These are phyloP conservation scores for Spathaspora boniae DNA, from an alignment of 805 yeast species.

Conservation along the genomic window DNA sequence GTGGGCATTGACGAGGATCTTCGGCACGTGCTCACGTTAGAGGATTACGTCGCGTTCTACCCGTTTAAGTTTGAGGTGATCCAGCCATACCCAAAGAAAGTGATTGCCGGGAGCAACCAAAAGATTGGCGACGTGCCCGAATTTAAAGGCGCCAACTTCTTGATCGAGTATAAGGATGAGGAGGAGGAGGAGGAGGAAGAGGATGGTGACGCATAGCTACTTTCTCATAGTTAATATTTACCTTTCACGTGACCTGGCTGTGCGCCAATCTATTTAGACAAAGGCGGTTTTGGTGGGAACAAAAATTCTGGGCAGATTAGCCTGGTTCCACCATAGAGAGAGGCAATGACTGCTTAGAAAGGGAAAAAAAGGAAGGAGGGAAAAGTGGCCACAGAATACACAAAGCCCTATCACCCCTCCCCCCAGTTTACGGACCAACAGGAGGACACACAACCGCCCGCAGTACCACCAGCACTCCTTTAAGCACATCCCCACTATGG, in stretches of 20 bases:
- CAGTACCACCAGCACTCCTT: background rate
- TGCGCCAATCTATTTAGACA: no score
- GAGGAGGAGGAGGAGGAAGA: conserved; percentile 17
- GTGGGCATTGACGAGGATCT: conserved; percentile 13
- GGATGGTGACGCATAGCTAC: conserved; percentile 8
- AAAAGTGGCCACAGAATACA: no score
- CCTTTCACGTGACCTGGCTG: no score
- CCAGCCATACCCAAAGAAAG: conserved; percentile 41
- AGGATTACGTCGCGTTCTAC: conserved; percentile 23
- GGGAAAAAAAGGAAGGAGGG: no score
- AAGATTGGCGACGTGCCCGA: conserved; percentile 17
- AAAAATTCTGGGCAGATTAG: no score
- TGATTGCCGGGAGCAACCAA: conserved; percentile 14
- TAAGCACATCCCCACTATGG: background rate
- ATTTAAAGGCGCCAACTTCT: conserved; percentile 35
- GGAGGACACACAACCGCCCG: conserved; percentile 1
- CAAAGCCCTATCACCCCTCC: no score
- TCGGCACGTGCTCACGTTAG: conserved; percentile 11
- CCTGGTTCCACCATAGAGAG: no score
- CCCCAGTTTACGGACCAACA: no score
- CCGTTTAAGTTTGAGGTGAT: conserved; percentile 35
- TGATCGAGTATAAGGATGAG: conserved; percentile 32
- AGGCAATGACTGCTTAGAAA: no score
- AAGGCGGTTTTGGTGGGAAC: no score
- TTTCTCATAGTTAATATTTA: no score